A percentile compares a stretch with the other conserved stretches of the same genome.
phyloP scores from a whole-genome alignment of 2,329 filamentous ascomycete species.

The Corinectria fuckeliana region DNA sequence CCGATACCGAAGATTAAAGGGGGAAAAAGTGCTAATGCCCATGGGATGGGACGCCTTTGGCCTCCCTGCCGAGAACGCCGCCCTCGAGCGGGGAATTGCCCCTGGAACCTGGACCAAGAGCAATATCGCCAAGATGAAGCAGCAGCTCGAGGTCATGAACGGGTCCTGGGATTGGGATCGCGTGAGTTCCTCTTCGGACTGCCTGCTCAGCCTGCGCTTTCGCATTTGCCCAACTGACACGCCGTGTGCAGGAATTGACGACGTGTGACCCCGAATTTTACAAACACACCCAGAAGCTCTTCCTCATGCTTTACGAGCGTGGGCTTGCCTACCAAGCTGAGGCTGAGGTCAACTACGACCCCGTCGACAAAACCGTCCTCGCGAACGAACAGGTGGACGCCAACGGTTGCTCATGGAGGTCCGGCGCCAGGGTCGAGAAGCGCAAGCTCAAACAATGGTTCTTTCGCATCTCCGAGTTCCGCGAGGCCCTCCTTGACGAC shows the following conservation, averaged over 20 bases:
- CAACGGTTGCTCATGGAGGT: conserved; percentile 85
- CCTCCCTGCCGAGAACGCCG: conserved; percentile 88
- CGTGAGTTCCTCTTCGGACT: conserved; percentile 57
- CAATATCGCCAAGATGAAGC: conserved; percentile 87
- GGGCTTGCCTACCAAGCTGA: conserved; percentile 84
- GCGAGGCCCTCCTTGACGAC: conserved; percentile 74
- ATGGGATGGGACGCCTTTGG: conserved; percentile 97
- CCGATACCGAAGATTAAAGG: conserved; percentile 76
- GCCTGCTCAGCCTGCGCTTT: neutral
- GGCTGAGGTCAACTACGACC: conserved; percentile 88
- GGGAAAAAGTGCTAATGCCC: conserved; percentile 79
- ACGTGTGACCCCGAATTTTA: conserved; percentile 88
- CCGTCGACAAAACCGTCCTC: conserved; percentile 85
- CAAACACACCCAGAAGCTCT: conserved; percentile 87
- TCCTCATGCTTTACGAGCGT: conserved; percentile 75
- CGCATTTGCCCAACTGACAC: neutral
- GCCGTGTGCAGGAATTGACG: conserved; percentile 69
- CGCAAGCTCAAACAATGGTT: conserved; percentile 87
- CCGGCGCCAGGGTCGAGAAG: conserved; percentile 84
- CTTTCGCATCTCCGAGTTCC: conserved; percentile 80
- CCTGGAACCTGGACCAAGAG: conserved; percentile 79
- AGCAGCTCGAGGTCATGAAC: conserved; percentile 80
- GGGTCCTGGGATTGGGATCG: conserved; percentile 83
- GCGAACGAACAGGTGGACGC: conserved; percentile 94
- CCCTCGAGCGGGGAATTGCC: conserved; percentile 80